Percentiles rank a stretch among this genome's conserved stretches.
phyloP scores from a whole-genome alignment of 352 stramenopile genomes.

The Pythium apleroticum region DNA sequence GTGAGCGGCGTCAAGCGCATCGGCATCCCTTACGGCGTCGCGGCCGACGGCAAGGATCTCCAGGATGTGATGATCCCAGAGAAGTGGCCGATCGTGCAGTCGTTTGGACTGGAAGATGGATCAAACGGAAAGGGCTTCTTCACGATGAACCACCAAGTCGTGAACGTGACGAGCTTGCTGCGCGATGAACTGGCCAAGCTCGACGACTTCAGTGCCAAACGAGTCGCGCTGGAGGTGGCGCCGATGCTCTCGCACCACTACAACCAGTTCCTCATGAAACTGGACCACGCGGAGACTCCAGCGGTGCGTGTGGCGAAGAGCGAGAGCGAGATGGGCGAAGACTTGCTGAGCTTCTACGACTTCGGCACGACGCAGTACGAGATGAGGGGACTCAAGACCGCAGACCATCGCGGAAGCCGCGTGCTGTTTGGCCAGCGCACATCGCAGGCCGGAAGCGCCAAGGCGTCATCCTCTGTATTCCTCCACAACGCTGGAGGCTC shows the following conservation, averaged over 20 bases:
- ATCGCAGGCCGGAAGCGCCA: slow-evolving; percentile 17
- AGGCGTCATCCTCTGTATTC: slow-evolving; percentile 38
- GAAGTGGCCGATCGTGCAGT: slow-evolving; percentile 78
- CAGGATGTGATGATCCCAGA: slow-evolving; percentile 58
- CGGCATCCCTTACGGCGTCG: slow-evolving; percentile 55
- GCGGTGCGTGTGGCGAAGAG: slow-evolving; percentile 38
- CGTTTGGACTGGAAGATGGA: slow-evolving; percentile 52
- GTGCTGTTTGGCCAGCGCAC: slow-evolving; percentile 68
- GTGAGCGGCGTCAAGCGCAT: slow-evolving; percentile 42
- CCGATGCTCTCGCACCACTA: slow-evolving; percentile 62
- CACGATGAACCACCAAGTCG: slow-evolving; percentile 69
- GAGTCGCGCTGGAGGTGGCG: slow-evolving; percentile 50
- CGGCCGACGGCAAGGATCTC: slow-evolving; percentile 35
- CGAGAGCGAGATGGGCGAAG: slow-evolving; percentile 60
- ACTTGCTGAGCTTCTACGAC: slow-evolving; percentile 77
- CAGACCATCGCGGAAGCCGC: slow-evolving; percentile 41
- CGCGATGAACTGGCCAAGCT: slow-evolving; percentile 41
- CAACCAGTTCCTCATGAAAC: slow-evolving; percentile 61
- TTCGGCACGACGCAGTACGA: slow-evolving; percentile 76
- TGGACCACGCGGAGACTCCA: slow-evolving; percentile 61
- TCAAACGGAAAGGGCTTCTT: slow-evolving; percentile 57
- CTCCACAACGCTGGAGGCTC: slow-evolving; percentile 33
- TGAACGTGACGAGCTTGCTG: slow-evolving; percentile 51
- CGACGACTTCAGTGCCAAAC: slow-evolving; percentile 55
- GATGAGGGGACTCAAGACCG: slow-evolving; percentile 33